phyloP scores from a whole-genome alignment of 2,329 filamentous ascomycete genomes.

The Aspergillus phoenicis region DNA sequence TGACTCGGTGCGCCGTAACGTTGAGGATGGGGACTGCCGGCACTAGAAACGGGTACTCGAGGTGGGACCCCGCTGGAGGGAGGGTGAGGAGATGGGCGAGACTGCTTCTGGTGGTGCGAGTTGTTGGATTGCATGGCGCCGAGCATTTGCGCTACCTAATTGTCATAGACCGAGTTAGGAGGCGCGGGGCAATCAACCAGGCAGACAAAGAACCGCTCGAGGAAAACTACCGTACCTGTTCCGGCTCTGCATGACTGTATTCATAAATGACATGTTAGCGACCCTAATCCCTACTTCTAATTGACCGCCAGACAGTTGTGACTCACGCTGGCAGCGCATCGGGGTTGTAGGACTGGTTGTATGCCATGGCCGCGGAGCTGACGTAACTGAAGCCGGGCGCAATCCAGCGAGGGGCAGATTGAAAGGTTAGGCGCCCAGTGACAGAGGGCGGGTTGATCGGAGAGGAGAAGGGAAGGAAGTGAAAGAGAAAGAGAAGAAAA shows the following conservation, averaged over 20 bases:
- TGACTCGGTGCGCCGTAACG: constrained; percentile 17
- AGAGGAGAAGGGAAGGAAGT: neutral
- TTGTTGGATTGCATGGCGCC: constrained; percentile 36
- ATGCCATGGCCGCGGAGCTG: constrained; percentile 69
- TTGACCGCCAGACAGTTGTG: neutral
- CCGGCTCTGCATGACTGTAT: constrained; percentile 72
- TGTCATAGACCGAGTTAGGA: constrained; percentile 8
- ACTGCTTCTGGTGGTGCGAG: constrained; percentile 33
- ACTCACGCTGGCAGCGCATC: constrained; percentile 90
- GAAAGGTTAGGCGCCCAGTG: neutral
- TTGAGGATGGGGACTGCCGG: constrained; percentile 24
- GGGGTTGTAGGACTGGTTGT: constrained; percentile 89
- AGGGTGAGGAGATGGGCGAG: constrained; percentile 28
- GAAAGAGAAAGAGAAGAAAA: neutral
- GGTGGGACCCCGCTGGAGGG: constrained; percentile 29
- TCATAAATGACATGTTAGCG: constrained; percentile 21
- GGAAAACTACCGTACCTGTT: constrained; percentile 55
- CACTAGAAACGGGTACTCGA: constrained; percentile 30
- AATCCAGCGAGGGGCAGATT: constrained; percentile 6
- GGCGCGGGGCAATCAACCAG: constrained; percentile 10
- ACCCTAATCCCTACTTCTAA: constrained; percentile 2
- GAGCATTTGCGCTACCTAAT: constrained; percentile 51
- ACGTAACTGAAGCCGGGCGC: constrained; percentile 25
- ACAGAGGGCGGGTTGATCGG: constrained; percentile 5
- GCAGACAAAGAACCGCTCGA: neutral